A percentile compares a stretch with the other conserved stretches of the same genome.
Evolutionary conservation across 108 stramenopile species (phyloP).

Genomic region (Fragilaria radians): DNA sequence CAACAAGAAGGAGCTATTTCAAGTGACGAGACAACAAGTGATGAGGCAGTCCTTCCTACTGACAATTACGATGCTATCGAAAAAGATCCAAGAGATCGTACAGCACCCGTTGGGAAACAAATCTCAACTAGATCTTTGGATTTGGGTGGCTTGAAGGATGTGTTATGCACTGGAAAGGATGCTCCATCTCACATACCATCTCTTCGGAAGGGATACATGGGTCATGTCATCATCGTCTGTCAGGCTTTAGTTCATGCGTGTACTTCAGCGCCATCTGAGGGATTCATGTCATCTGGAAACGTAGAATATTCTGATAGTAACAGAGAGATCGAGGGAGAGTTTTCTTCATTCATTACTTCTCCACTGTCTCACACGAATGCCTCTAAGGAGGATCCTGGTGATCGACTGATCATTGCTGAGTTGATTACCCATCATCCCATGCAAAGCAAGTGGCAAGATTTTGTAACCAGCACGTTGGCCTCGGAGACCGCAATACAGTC

Average conservation of each 20-base stretch:
- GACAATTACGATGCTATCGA: neutral
- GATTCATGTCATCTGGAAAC: neutral
- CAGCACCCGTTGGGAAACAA: neutral
- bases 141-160: neutral
- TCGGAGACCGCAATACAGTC: conserved; percentile 77
- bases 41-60: neutral
- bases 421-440: conserved; percentile 43
- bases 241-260: conserved; percentile 89
- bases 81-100: neutral
- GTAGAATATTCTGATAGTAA: conserved; percentile 5
- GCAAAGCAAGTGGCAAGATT: conserved; percentile 59
- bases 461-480: conserved; percentile 61
- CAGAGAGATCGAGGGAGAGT: neutral
- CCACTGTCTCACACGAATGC: neutral
- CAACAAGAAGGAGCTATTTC: conserved; percentile 18
- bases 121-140: neutral
- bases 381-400: conserved; percentile 7
- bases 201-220: conserved; percentile 75
- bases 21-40: neutral
- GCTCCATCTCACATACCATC: neutral
- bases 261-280: conserved; percentile 8
- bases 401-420: conserved; percentile 23
- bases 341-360: neutral
- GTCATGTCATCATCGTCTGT: conserved; percentile 93
- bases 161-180: conserved; percentile 1